phyloP scores from a whole-genome alignment of 1,284 basidiomycete genomes.

The Cutaneotrichosporon mucoides region DNA sequence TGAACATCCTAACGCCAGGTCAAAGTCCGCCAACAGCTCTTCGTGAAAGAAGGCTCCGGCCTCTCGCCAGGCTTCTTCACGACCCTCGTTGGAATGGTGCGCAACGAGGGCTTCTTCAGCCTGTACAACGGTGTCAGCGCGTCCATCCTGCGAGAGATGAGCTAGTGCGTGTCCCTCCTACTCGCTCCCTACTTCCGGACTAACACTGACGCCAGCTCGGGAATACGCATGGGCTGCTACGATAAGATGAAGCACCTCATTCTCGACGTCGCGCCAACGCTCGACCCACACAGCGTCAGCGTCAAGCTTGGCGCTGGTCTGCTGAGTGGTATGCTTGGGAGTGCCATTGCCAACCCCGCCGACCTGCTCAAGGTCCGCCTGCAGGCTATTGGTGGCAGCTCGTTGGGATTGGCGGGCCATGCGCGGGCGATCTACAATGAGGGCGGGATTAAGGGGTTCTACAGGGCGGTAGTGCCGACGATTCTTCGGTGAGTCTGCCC shows the following conservation, averaged over 20 bases:
- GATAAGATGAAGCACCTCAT: conserved; percentile 18
- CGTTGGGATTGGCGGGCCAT: conserved; percentile 6
- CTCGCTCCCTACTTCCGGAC: too few species aligned
- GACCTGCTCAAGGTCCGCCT: conserved; percentile 22
- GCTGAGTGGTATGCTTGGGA: conserved; percentile 11
- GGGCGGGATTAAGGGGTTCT: conserved; percentile 15
- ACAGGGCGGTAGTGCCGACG: conserved; percentile 14
- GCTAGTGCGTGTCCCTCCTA: conserved; percentile 10
- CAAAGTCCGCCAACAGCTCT: conserved; percentile 22
- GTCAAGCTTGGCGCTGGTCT: conserved; percentile 22
- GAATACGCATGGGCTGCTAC: conserved; percentile 22
- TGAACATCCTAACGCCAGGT: conserved; percentile 7
- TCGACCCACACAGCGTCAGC: conserved; percentile 14
- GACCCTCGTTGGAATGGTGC: conserved; percentile 12
- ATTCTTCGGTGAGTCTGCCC: conserved; percentile 13
- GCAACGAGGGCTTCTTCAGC: conserved; percentile 13
- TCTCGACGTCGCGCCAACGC: background rate
- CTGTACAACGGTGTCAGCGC: conserved; percentile 19
- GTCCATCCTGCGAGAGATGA: conserved; percentile 17
- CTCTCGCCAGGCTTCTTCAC: conserved; percentile 10
- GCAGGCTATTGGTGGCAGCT: conserved; percentile 15
- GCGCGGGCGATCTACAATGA: conserved; percentile 6
- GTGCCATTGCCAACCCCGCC: conserved; percentile 20
- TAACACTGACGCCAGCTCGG: conserved; percentile 9
- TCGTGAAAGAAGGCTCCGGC: conserved; percentile 16